Evolutionary conservation across 768 basidiomycete species (phyloP).

Genomic region (Phlegmacium glaucopus): DNA sequence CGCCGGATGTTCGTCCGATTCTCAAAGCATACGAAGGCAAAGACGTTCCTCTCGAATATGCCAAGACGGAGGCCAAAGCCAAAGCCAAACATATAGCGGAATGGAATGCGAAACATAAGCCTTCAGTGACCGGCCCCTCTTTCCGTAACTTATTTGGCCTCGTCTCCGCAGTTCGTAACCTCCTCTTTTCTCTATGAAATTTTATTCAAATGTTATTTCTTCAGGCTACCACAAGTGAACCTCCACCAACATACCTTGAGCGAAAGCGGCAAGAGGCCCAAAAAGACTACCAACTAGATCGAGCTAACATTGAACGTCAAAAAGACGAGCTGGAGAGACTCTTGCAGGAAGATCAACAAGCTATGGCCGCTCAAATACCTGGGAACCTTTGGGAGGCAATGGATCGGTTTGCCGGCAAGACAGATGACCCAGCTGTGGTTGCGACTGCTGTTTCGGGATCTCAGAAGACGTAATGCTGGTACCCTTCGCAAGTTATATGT

Average conservation of each 20-base stretch:
- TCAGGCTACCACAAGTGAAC: slow-evolving; percentile 15
- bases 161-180: slow-evolving; percentile 19
- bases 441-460: neutral
- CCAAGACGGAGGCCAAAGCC: slow-evolving; percentile 79
- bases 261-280: slow-evolving; percentile 51
- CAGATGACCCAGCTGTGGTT: slow-evolving; percentile 5
- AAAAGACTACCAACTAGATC: slow-evolving; percentile 44
- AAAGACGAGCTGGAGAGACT: slow-evolving; percentile 41
- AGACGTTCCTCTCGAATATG: slow-evolving; percentile 86
- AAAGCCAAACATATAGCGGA: slow-evolving; percentile 77
- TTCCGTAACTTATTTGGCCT: slow-evolving; percentile 41
- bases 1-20: slow-evolving; percentile 84
- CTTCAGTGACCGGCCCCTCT: slow-evolving; percentile 22
- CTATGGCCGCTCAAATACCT: slow-evolving; percentile 42
- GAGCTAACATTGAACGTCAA: slow-evolving; percentile 44
- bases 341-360: slow-evolving; percentile 30
- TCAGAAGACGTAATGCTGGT: too few species aligned
- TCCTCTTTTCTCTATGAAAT: neutral
- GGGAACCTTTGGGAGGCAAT: slow-evolving; percentile 48
- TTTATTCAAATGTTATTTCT: slow-evolving; percentile 8
- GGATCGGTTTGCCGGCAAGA: slow-evolving; percentile 22
- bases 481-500: too few species aligned
- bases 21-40: slow-evolving; percentile 83
- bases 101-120: slow-evolving; percentile 57
- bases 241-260: slow-evolving; percentile 52